phyloP scores from a whole-genome alignment of 768 basidiomycete species.

The Pulveroboletus ravenelii region DNA sequence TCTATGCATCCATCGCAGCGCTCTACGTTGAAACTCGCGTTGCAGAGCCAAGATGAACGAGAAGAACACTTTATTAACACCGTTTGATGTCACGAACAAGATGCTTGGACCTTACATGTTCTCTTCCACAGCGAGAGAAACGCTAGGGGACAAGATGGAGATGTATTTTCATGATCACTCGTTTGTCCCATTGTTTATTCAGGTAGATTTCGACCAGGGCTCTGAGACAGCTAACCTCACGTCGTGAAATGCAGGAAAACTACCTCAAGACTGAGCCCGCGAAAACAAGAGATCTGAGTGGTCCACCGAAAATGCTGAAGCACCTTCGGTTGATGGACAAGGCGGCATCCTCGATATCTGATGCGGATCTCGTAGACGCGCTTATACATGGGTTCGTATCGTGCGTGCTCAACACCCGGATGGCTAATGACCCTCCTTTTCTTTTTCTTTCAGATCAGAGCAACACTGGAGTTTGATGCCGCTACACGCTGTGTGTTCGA shows the following conservation, averaged over 20 bases:
- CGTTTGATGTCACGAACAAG: conserved; percentile 88
- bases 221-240: neutral
- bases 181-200: conserved; percentile 92
- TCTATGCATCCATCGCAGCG: neutral
- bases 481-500: conserved; percentile 85
- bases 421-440: neutral
- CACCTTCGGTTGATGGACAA: conserved; percentile 77
- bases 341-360: conserved; percentile 90
- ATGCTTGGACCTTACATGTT: conserved; percentile 91
- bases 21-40: neutral
- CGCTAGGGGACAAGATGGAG: conserved; percentile 89
- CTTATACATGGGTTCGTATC: conserved; percentile 80
- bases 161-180: conserved; percentile 95
- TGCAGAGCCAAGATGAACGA: conserved; percentile 82
- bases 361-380: conserved; percentile 88
- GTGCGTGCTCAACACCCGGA: neutral
- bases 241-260: conserved; percentile 68
- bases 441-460: conserved; percentile 55
- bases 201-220: conserved; percentile 43
- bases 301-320: conserved; percentile 63
- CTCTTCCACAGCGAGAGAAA: conserved; percentile 72
- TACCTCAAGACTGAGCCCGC: conserved; percentile 84
- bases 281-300: conserved; percentile 49
- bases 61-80: conserved; percentile 86
- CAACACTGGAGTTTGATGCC: conserved; percentile 98